phyloP scores from a whole-genome alignment of 257 asterid genomes.

The Oldenlandia corymbosa region DNA sequence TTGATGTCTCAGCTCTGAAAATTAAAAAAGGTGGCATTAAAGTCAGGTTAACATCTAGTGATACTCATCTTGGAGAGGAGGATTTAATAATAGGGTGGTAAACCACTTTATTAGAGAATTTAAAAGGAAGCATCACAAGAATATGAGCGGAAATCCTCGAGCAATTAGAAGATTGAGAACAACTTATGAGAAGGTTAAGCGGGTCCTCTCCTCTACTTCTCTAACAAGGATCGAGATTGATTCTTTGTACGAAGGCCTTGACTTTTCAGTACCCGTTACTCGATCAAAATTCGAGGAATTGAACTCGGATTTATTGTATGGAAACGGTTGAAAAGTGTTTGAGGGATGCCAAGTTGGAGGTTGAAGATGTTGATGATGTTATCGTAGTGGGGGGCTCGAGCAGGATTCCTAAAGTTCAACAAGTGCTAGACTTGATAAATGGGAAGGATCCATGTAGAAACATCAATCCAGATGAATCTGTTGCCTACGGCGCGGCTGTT shows the following conservation, averaged over 20 bases:
- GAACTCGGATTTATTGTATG: background rate
- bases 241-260: background rate
- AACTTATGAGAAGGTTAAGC: slow-evolving; percentile 2
- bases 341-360: background rate
- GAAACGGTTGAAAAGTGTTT: background rate
- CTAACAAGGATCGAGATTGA: background rate
- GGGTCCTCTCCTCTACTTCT: background rate
- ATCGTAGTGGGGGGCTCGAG: too few species aligned
- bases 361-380: too few species aligned
- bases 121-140: too few species aligned
- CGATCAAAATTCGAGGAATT: background rate
- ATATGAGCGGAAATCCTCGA: background rate
- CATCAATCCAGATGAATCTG: too few species aligned
- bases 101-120: background rate
- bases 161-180: background rate
- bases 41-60: background rate
- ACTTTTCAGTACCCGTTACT: background rate
- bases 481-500: background rate
- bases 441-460: too few species aligned
- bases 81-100: slow-evolving; percentile 1
- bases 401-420: too few species aligned
- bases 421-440: too few species aligned
- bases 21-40: background rate
- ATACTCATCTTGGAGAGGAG: slow-evolving; percentile 3
- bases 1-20: background rate